Evolutionary conservation across 805 yeast species (phyloP), one percentile per base, ranked within the genome.

Genomic region (Saccharomycopsis babjevae): DNA sequence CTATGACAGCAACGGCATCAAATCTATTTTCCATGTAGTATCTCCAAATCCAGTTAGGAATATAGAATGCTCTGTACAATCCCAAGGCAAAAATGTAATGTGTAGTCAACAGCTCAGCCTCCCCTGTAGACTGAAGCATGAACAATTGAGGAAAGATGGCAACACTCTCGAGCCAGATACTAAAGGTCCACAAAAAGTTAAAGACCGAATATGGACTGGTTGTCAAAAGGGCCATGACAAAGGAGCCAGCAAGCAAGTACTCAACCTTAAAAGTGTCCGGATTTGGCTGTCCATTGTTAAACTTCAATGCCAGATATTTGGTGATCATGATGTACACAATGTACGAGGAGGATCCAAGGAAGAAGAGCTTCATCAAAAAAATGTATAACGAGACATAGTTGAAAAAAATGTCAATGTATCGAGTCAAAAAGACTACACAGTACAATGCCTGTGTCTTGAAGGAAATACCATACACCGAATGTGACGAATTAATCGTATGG

Each of bases 21-120:
- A 86, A 76, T 65, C 79, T 77, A 28, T 77, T 80, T 65, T 88
- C 93, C 16, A 73, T 65, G 63, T 75, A 75, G 75, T 85, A 89
- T 72, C 97, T 83, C 80, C 91, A 94, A 66, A 91, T 71, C 99
- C 99, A 94, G 74, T 93, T 94, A 66, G 96, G 96, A 67, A 94
- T 83, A 72, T 94, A 94, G 58, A 94, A 77, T 0, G 93, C 88
- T 67, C 99, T 80, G 77, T 94, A 94, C 1, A 87, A 67, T 16
- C 99, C 99, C 70, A 94, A 77, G 1, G 97, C 96, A 72, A 93
- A 92, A 64, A 94, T 89, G 73, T 94, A 94, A 73, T 94, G 97
- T 57, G 86, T 81, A 2, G 98, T 94, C 69, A 94, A 79, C 64
- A 88, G 81, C 71, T 88, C 88, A 3, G 97, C 92, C 68, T 88